Base-by-base conservation (phyloP, 1,284 basidiomycete species). In the Stygiomarasmius scandens region DNA sequence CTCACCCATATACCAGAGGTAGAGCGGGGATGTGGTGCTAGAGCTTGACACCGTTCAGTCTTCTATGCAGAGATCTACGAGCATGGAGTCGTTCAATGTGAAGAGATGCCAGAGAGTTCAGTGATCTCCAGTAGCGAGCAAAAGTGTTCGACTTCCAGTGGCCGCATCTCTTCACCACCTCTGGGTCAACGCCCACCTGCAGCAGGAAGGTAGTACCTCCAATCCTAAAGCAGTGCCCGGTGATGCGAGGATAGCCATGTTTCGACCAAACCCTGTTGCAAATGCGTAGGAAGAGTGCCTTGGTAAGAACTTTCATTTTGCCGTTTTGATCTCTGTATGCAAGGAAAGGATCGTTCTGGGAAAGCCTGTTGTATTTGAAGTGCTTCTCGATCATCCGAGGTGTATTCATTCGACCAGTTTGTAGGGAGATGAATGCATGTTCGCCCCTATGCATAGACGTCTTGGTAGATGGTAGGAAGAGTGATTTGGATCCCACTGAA, bases 141-240 rank as follows among this genome's bases (percentile, higher is more conserved):
- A 66, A 68, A 0, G 67, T 60, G 25, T 65, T 63, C 1, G 66
- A 68, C 5, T 48, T 48, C 67, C 67, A 69, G 2, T 63, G 19
- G 0, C 67, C 67, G 23, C 54, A n/a, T 3, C 45, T 52, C 46
- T 61, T 59, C 14, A 69, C 66, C 0, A 64, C 52, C 8, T 67
- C 55, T 1, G 63, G 59, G 16, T 56, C 43, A 6, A 68, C 59
- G 10, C 67, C 61, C 3, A 9, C n/a, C 1, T 52, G 12, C 0
- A 69, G 63, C 16, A 60, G 57, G 11, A 56, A 52, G 0, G 61
- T 62, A 2, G 67, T 66, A 0, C 66, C 66, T 10, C 67, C 66
- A 46, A 67, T 67, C 10, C 64, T 45, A 44, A 69, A 69, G 19
- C 52, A 58, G 48, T 69, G 67, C 6, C 66, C 64, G 2, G 62